phyloP scores from a whole-genome alignment of 2,329 filamentous ascomycete genomes.

The Cercospora brassicicola region DNA sequence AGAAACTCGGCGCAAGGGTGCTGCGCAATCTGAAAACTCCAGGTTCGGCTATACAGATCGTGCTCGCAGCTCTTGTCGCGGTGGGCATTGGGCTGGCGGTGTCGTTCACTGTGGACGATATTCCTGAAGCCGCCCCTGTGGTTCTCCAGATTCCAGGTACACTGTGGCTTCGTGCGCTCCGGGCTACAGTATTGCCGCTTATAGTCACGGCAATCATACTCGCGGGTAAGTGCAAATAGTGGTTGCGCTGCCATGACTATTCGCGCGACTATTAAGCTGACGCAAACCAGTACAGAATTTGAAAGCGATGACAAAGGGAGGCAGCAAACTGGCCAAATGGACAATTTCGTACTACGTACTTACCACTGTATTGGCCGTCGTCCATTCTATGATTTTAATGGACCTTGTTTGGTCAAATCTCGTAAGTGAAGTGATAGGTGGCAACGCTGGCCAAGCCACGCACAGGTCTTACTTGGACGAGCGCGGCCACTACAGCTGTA shows the following conservation, averaged over 20 bases:
- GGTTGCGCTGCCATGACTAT: not conserved
- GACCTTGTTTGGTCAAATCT: conserved; percentile 51
- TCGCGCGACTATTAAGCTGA: not conserved
- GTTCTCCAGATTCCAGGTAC: conserved; percentile 53
- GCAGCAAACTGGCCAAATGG: conserved; percentile 50
- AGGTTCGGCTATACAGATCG: conserved; percentile 53
- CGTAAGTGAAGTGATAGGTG: too few species aligned
- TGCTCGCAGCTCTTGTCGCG: conserved; percentile 51
- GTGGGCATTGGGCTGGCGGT: conserved; percentile 54
- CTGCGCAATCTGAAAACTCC: conserved; percentile 45
- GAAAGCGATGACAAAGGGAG: conserved; percentile 49
- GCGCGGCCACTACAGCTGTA: too few species aligned
- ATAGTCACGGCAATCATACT: conserved; percentile 55
- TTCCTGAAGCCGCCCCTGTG: conserved; percentile 47
- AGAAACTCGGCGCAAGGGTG: conserved; percentile 29
- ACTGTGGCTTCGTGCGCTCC: conserved; percentile 53
- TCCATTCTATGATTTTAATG: conserved; percentile 49
- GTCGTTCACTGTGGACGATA: conserved; percentile 44
- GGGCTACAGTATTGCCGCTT: conserved; percentile 54
- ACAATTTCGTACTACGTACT: conserved; percentile 54
- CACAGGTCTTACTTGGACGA: too few species aligned
- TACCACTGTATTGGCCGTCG: conserved; percentile 54
- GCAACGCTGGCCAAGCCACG: too few species aligned
- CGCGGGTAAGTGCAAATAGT: too few species aligned
- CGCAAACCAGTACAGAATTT: conserved; percentile 48